Percentiles rank a stretch among this genome's conserved stretches.
These are phyloP conservation scores for Dunaliella sp. DNA, from an alignment of 139 green algal genomes.

Conservation along the genomic window DNA sequence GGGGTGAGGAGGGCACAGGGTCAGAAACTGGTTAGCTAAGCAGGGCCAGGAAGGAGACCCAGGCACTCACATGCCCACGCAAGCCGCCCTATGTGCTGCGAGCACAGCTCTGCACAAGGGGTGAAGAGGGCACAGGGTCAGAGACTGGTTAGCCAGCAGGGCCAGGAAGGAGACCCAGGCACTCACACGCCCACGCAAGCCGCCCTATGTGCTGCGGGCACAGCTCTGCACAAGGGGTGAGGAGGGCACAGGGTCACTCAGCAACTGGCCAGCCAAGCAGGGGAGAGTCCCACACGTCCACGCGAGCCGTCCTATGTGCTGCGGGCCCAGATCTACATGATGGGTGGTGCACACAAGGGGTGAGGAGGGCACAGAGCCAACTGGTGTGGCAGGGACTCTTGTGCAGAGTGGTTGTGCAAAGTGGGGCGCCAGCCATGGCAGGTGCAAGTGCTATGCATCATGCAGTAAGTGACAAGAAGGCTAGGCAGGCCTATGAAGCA, in stretches of 20 bases:
- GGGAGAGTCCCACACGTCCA: background rate
- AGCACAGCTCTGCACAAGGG: background rate
- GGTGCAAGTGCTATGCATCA: too few relatives aligned
- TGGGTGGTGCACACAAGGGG: too few relatives aligned
- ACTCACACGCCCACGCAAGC: background rate
- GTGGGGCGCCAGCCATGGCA: too few relatives aligned
- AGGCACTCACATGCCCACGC: background rate
- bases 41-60: background rate
- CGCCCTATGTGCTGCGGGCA: background rate
- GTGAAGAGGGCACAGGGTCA: too few relatives aligned
- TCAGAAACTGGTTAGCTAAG: background rate
- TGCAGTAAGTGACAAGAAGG: too few relatives aligned
- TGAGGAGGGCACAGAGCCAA: too few relatives aligned
- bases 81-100: background rate
- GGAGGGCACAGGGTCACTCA: too few relatives aligned
- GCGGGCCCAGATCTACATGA: background rate
- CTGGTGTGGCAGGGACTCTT: background rate
- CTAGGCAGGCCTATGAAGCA: too few relatives aligned
- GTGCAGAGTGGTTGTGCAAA: too few relatives aligned
- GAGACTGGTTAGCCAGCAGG: background rate
- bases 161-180: background rate
- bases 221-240: too few relatives aligned
- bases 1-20: too few relatives aligned
- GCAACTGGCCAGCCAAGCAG: background rate
- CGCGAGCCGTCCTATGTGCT: background rate